phyloP scores from a whole-genome alignment of 148 eudicot genomes.

The Oxyria digyna region DNA sequence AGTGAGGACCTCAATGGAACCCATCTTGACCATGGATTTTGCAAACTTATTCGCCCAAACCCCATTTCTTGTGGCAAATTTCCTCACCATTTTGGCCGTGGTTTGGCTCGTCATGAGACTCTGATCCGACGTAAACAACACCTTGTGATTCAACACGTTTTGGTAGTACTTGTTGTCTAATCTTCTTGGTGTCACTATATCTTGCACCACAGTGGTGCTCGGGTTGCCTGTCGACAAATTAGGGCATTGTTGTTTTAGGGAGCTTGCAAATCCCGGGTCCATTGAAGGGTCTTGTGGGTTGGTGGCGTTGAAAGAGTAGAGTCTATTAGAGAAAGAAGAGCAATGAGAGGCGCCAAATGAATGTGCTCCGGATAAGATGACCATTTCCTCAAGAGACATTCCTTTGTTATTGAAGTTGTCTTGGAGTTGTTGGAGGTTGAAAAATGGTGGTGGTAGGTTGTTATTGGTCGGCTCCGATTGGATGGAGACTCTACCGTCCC shows the following conservation, averaged over 20 bases:
- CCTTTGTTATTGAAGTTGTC: conserved; percentile 22
- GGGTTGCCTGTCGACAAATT: not conserved
- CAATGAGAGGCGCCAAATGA: conserved; percentile 11
- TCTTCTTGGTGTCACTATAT: not conserved
- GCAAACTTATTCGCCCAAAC: conserved; percentile 31
- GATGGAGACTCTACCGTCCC: conserved; percentile 25
- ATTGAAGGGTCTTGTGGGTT: conserved; percentile 35
- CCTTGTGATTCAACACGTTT: conserved; percentile 17
- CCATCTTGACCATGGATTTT: conserved; percentile 38
- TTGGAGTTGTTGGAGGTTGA: conserved; percentile 17
- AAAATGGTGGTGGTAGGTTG: conserved; percentile 24
- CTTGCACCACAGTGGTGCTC: not conserved
- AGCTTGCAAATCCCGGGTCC: conserved; percentile 15
- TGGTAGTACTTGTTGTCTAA: conserved; percentile 8
- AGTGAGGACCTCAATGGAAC: conserved; percentile 33
- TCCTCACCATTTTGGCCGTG: conserved; percentile 17
- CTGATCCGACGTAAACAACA: conserved; percentile 28
- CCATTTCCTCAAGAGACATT: conserved; percentile 27
- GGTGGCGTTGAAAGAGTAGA: conserved; percentile 14
- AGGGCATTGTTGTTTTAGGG: not conserved
- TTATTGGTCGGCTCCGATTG: not conserved
- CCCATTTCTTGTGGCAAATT: not conserved
- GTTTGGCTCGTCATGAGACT: conserved; percentile 16
- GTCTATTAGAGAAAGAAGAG: conserved; percentile 20
- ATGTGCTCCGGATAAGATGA: conserved; percentile 37